A percentile compares a stretch with the other conserved stretches of the same genome.
phyloP scores from a whole-genome alignment of 495 filamentous ascomycete species.

The Penicillium pulvis region DNA sequence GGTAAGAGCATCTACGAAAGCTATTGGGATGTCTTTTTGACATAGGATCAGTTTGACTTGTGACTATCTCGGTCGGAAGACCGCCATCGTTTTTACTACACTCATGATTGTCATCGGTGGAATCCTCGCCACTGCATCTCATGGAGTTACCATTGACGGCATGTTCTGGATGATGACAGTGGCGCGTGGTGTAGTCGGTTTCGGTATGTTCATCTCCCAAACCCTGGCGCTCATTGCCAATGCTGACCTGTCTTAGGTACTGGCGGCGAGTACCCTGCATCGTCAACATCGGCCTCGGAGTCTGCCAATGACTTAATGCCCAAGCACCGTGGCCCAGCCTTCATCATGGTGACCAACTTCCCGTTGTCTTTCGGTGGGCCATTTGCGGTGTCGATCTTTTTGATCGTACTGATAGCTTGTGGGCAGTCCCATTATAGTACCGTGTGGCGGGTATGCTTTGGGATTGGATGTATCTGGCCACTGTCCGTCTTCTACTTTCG shows the following conservation, averaged over 20 bases:
- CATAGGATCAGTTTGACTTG: slow-evolving; percentile 38
- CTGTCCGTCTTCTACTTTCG: slow-evolving; percentile 56
- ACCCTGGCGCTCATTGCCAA: not conserved
- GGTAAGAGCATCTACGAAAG: slow-evolving; percentile 22
- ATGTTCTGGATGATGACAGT: slow-evolving; percentile 61
- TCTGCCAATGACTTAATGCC: slow-evolving; percentile 48
- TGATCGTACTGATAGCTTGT: slow-evolving; percentile 49
- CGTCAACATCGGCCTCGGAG: slow-evolving; percentile 46
- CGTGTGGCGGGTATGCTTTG: slow-evolving; percentile 55
- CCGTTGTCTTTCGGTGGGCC: slow-evolving; percentile 53
- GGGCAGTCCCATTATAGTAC: slow-evolving; percentile 43
- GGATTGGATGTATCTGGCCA: slow-evolving; percentile 53
- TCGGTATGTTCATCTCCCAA: slow-evolving; percentile 37
- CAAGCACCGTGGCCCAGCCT: slow-evolving; percentile 50
- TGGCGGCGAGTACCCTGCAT: slow-evolving; percentile 52
- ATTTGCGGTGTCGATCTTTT: slow-evolving; percentile 48
- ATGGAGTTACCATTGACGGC: slow-evolving; percentile 43
- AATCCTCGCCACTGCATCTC: slow-evolving; percentile 51
- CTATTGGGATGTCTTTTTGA: not conserved
- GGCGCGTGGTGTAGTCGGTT: slow-evolving; percentile 54
- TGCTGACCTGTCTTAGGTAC: slow-evolving; percentile 17
- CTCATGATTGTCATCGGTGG: slow-evolving; percentile 54
- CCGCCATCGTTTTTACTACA: slow-evolving; percentile 53
- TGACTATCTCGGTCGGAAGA: slow-evolving; percentile 56
- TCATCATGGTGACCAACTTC: slow-evolving; percentile 57